These are phyloP conservation scores for Taphrina wiesneri DNA, from an alignment of 1,139 yeast species.

Conservation along the genomic window DNA sequence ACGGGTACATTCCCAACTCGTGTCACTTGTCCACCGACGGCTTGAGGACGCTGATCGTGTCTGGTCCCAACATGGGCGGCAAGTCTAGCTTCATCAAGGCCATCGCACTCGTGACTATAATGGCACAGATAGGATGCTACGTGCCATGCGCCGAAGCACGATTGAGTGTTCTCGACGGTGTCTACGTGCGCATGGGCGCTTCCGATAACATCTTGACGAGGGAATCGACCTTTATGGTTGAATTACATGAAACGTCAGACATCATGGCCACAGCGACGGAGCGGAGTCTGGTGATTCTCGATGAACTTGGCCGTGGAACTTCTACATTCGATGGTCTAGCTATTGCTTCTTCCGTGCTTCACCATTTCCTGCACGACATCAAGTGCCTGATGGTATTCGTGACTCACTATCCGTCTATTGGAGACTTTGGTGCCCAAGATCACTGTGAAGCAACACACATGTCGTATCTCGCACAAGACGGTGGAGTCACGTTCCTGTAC, in stretches of 20 bases:
- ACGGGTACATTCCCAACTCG: slow-evolving; percentile 69
- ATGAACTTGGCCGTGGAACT: slow-evolving; percentile 77
- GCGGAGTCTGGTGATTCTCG: slow-evolving; percentile 60
- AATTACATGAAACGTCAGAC: slow-evolving; percentile 63
- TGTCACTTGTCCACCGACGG: slow-evolving; percentile 53
- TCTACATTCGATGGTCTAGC: slow-evolving; percentile 88
- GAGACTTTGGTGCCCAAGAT: slow-evolving; percentile 47
- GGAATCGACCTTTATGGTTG: slow-evolving; percentile 75
- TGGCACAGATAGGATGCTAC: slow-evolving; percentile 87
- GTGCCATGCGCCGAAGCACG: slow-evolving; percentile 60
- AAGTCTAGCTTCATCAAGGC: slow-evolving; percentile 70
- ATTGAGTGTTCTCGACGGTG: slow-evolving; percentile 61
- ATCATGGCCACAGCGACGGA: slow-evolving; percentile 55
- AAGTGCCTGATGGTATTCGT: slow-evolving; percentile 71
- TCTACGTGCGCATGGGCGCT: slow-evolving; percentile 65
- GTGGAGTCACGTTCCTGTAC: slow-evolving; percentile 42
- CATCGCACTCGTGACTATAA: slow-evolving; percentile 59
- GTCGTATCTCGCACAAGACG: slow-evolving; percentile 60
- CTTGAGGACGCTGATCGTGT: slow-evolving; percentile 57
- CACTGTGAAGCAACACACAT: slow-evolving; percentile 52
- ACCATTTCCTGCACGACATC: slow-evolving; percentile 55
- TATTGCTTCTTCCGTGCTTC: slow-evolving; percentile 74
- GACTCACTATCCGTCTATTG: slow-evolving; percentile 81
- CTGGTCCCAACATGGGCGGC: slow-evolving; percentile 81
- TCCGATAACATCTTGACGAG: slow-evolving; percentile 67